Conservation (phyloP, 2,329 filamentous ascomycete genomes). For the Sodiomyces alkalinus region DNA sequence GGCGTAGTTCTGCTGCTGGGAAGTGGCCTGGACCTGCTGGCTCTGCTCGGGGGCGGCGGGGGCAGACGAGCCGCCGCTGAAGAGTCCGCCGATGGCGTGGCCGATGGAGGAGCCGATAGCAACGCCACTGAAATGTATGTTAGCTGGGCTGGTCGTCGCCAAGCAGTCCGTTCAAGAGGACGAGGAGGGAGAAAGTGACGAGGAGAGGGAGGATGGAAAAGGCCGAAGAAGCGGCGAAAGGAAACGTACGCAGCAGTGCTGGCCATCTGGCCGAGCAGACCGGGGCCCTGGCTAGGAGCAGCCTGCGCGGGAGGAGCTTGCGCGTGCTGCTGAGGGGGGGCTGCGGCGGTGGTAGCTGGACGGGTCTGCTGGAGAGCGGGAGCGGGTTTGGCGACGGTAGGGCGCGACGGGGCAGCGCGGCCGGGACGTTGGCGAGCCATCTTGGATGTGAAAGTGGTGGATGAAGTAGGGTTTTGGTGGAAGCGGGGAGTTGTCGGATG, state of each 20-base stretch:
- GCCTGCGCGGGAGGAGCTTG: constrained; percentile 30
- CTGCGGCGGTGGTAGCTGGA: constrained; percentile 54
- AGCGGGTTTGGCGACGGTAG: constrained; percentile 38
- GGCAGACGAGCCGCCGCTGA: constrained; percentile 56
- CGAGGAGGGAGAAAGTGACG: neutral
- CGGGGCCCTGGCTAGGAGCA: constrained; percentile 51
- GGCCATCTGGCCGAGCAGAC: constrained; percentile 93
- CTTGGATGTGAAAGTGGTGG: constrained; percentile 14
- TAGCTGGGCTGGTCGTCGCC: constrained; percentile 1
- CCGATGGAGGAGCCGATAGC: constrained; percentile 91
- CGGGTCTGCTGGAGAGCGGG: constrained; percentile 48
- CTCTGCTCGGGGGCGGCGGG: constrained; percentile 33
- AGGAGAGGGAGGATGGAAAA: neutral
- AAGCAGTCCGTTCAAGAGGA: neutral
- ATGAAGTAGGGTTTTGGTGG: constrained; percentile 4
- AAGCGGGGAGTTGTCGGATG: too few species aligned
- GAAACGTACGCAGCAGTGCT: constrained; percentile 87
- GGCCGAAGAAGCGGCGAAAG: neutral
- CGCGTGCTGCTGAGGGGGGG: constrained; percentile 26
- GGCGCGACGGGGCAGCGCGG: constrained; percentile 43
- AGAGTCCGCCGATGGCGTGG: constrained; percentile 83
- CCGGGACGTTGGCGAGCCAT: constrained; percentile 68
- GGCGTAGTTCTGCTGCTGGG: constrained; percentile 22
- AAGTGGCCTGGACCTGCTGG: constrained; percentile 32
- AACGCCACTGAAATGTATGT: constrained; percentile 56